phyloP scores from a whole-genome alignment of 2,329 filamentous ascomycete species.

The Colletotrichum phormii region DNA sequence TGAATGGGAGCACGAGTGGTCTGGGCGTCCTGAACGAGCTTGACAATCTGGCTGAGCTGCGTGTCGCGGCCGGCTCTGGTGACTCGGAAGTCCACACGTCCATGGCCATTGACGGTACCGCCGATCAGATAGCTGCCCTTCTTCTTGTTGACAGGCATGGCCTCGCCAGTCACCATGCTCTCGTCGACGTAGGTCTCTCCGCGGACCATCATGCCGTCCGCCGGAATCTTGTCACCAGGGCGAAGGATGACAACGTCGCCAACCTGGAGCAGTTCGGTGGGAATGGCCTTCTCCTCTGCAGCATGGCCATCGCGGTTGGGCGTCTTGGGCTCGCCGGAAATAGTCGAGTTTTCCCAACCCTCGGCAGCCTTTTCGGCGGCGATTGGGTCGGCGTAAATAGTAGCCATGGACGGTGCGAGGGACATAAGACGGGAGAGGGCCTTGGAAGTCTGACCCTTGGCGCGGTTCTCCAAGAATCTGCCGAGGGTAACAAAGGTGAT shows the following conservation, averaged over 20 bases:
- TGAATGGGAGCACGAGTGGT: conserved; percentile 95
- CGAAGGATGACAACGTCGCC: conserved; percentile 93
- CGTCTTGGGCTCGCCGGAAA: conserved; percentile 58
- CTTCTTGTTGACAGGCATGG: conserved; percentile 92
- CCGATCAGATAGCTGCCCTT: conserved; percentile 85
- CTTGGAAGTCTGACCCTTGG: conserved; percentile 96
- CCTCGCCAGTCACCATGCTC: conserved; percentile 98
- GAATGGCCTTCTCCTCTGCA: conserved; percentile 86
- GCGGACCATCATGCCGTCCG: conserved; percentile 86
- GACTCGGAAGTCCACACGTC: conserved; percentile 91
- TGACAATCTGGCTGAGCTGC: conserved; percentile 97
- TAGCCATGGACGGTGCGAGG: conserved; percentile 94
- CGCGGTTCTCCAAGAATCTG: conserved; percentile 91
- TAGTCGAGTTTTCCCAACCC: conserved; percentile 69
- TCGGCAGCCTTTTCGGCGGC: conserved; percentile 92
- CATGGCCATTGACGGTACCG: conserved; percentile 94
- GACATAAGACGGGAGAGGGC: conserved; percentile 96
- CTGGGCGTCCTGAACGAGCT: conserved; percentile 97
- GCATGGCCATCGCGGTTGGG: conserved; percentile 65
- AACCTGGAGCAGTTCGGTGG: conserved; percentile 93
- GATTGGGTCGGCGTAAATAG: conserved; percentile 94
- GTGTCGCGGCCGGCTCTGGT: conserved; percentile 94
- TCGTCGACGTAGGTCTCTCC: conserved; percentile 96
- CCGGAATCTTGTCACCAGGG: conserved; percentile 96
- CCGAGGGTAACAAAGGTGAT: conserved; percentile 95